Percentiles rank a stretch among this genome's conserved stretches.
Conservation (phyloP, 2,329 filamentous ascomycete species). For the Penicillium hordei region DNA sequence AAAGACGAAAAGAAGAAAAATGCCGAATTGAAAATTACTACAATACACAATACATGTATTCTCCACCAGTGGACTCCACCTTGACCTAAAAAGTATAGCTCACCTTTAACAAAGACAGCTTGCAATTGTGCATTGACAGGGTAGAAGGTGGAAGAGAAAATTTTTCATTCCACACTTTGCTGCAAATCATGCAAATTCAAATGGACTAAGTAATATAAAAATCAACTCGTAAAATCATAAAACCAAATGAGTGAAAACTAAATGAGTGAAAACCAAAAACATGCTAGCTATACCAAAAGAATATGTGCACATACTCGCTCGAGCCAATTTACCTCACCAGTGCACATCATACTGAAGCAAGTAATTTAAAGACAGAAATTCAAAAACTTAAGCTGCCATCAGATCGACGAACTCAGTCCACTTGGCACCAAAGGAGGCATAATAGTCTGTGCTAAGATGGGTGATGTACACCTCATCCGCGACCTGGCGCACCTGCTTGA, state of each 20-base stretch:
- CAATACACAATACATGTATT: not conserved
- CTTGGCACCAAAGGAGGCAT: constrained; percentile 40
- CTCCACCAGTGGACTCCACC: not conserved
- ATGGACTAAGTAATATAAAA: not conserved
- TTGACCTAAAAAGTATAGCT: not conserved
- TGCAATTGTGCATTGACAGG: not conserved
- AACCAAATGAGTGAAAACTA: not conserved
- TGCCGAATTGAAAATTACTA: constrained; percentile 2
- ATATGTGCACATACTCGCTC: not conserved
- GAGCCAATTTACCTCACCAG: constrained; percentile 1
- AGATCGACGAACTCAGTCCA: constrained; percentile 42
- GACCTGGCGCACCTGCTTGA: constrained; percentile 36
- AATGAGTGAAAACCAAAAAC: not conserved
- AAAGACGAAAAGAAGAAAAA: not conserved
- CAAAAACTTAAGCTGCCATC: constrained; percentile 26
- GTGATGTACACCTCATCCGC: constrained; percentile 45
- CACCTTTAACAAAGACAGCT: not conserved
- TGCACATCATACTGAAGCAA: not conserved
- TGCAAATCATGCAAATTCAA: not conserved
- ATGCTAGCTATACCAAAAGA: not conserved
- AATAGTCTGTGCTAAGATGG: constrained; percentile 41
- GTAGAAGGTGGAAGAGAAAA: not conserved
- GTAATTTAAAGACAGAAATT: not conserved
- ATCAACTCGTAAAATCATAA: not conserved
- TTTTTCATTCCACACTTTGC: not conserved